phyloP scores from a whole-genome alignment of 2,329 filamentous ascomycete species.

The Colletotrichum neosansevieriae region DNA sequence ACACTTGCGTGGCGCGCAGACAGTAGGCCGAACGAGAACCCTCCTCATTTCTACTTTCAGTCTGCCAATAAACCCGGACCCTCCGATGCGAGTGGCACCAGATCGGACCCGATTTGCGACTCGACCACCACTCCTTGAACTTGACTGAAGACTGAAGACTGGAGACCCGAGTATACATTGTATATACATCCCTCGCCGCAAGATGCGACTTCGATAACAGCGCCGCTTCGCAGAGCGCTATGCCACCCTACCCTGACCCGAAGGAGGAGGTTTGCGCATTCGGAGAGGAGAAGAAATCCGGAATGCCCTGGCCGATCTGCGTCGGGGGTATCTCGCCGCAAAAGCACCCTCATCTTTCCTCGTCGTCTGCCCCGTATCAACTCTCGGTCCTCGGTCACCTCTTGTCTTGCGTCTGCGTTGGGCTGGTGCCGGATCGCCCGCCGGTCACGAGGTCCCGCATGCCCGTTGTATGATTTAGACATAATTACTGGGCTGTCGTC shows the following conservation, averaged over 20 bases:
- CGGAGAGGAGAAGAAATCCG: slow-evolving; percentile 10
- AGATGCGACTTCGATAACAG: slow-evolving; percentile 20
- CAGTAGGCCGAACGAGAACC: not conserved
- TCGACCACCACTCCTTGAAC: slow-evolving; percentile 11
- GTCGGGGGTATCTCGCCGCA: slow-evolving; percentile 1
- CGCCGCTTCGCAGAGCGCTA: slow-evolving; percentile 30
- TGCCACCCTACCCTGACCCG: slow-evolving; percentile 23
- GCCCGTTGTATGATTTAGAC: not conserved
- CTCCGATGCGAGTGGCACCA: slow-evolving; percentile 7
- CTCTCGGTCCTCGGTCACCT: slow-evolving; percentile 2
- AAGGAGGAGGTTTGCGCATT: not conserved
- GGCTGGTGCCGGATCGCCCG: slow-evolving; percentile 19
- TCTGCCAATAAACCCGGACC: slow-evolving; percentile 8
- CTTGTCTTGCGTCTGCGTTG: not conserved
- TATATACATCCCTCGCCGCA: not conserved
- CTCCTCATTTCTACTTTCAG: slow-evolving; percentile 11
- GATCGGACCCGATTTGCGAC: slow-evolving; percentile 31
- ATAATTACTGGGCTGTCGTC: not conserved
- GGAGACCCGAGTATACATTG: not conserved
- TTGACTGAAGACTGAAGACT: not conserved
- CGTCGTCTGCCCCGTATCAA: not conserved
- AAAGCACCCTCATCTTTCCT: not conserved
- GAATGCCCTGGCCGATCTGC: slow-evolving; percentile 18
- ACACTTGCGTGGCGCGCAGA: not conserved
- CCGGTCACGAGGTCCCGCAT: slow-evolving; percentile 5